Percentiles rank a stretch among this genome's conserved stretches.
Evolutionary conservation across 106 monocot species (phyloP).

Genomic region (Dendrobium huoshanense): DNA sequence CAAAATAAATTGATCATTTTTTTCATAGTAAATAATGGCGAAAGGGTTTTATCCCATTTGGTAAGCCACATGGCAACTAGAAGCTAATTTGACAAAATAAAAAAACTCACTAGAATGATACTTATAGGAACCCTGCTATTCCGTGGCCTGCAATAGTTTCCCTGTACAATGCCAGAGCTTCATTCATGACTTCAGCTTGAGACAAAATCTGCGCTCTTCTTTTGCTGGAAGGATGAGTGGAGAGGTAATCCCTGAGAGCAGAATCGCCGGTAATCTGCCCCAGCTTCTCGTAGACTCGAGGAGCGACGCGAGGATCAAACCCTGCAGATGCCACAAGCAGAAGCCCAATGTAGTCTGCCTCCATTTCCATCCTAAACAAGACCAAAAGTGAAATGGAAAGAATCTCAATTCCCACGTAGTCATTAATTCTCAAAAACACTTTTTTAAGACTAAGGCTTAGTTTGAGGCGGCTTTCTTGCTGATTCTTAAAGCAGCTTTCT

Average conservation of each 20-base stretch:
- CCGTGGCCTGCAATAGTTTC: constrained; percentile 48
- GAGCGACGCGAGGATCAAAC: constrained; percentile 62
- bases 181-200: constrained; percentile 62
- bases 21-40: too few relatives aligned
- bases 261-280: constrained; percentile 52
- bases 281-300: constrained; percentile 48
- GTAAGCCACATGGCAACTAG: neutral
- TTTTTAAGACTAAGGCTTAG: too few relatives aligned
- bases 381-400: neutral
- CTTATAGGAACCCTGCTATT: constrained; percentile 49
- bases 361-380: constrained; percentile 62
- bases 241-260: constrained; percentile 42
- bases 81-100: neutral
- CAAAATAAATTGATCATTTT: too few relatives aligned
- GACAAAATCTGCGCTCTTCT: constrained; percentile 58
- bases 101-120: neutral
- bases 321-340: constrained; percentile 58
- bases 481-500: too few relatives aligned
- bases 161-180: constrained; percentile 47
- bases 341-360: constrained; percentile 72
- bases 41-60: too few relatives aligned
- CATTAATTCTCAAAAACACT: neutral
- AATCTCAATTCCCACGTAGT: neutral
- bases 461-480: too few relatives aligned
- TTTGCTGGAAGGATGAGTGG: constrained; percentile 68